Evolutionary conservation across 306 rosid species (phyloP).

Genomic region (Glycyrrhiza uralensis): DNA sequence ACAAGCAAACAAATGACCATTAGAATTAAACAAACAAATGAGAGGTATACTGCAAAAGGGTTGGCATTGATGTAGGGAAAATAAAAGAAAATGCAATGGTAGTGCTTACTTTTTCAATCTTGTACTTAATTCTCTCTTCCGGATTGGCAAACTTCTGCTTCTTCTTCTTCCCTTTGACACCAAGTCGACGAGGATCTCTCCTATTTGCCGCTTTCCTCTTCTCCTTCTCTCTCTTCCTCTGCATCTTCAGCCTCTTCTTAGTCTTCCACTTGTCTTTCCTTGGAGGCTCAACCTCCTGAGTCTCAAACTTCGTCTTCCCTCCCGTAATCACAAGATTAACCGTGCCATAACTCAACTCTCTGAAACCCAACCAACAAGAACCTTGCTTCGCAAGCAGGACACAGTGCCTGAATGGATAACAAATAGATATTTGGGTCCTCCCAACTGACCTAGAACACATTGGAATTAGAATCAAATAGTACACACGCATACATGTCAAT

Average conservation of each 20-base stretch:
- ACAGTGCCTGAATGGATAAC: slow-evolving; percentile 23
- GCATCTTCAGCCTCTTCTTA: slow-evolving; percentile 77
- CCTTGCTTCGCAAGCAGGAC: slow-evolving; percentile 15
- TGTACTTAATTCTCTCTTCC: slow-evolving; percentile 72
- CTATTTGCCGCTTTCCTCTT: slow-evolving; percentile 78
- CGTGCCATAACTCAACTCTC: slow-evolving; percentile 67
- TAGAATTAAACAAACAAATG: not conserved
- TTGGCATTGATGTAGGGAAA: not conserved
- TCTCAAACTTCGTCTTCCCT: slow-evolving; percentile 81
- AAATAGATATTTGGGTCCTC: slow-evolving; percentile 27
- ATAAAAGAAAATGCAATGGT: not conserved
- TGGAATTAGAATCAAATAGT: slow-evolving; percentile 5
- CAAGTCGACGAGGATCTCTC: slow-evolving; percentile 75
- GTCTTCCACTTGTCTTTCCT: slow-evolving; percentile 74
- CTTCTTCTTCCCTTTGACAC: slow-evolving; percentile 67
- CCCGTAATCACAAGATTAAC: slow-evolving; percentile 72
- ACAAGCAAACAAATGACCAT: slow-evolving; percentile 9
- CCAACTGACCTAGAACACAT: slow-evolving; percentile 51
- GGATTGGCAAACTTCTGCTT: slow-evolving; percentile 64
- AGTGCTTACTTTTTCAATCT: slow-evolving; percentile 69
- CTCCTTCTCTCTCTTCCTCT: slow-evolving; percentile 73
- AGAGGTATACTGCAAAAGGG: not conserved
- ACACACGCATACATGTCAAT: not conserved
- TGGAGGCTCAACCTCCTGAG: slow-evolving; percentile 62
- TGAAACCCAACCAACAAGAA: slow-evolving; percentile 38